Base-by-base conservation (phyloP, 2,329 filamentous ascomycete species). In the Fusarium annulatum region DNA sequence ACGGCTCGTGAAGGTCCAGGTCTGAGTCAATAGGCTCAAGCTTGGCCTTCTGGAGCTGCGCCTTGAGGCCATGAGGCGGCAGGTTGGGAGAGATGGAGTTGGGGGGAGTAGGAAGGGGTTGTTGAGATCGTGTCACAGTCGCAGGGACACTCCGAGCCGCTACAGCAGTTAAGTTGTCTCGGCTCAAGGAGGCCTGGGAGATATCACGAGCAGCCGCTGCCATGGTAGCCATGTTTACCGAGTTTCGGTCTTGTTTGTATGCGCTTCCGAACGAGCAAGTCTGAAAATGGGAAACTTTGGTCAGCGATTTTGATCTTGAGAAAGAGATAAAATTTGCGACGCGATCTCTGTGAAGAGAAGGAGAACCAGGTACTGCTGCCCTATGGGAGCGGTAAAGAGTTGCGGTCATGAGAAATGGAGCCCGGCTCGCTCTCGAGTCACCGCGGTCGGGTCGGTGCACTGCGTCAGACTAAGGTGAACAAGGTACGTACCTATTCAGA, bases 21-120 rank as follows among this genome's bases (percentile, higher is more conserved):
- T 98, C 95, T 71, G 94, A 96, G 81, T 97, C 94, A 82, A 95
- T 89, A 79, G 88, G 86, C 74, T 91, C 89, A 79, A 90, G 86
- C 76, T 81, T 86, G 73, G 87, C 87, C 82, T 86, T 87, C 80
- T 88, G 88, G 75, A 90, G 86, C 80, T 91, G 91, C 72, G 90
- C 88, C 82, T 92, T 93, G 80, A 93, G 90, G 79, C 92, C 93
- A 79, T 96, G 94, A 68, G 95, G 94, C 78, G 93, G 91, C 76
- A 98, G 88, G 77, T 90, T 92, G 55, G 96, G 96, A 71, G 95
- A 98, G 82, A 98, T 95, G 83, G 95, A 98, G 86, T 96, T 97
- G 70, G 96, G 96, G 80, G 96, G 96, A 82, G 96, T 98, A 73
- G 93, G 94, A 79, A 97, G 90, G 82, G 90, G 86, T 78, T 88